A percentile compares a stretch with the other conserved stretches of the same genome.
Conservation (phyloP, 176 grass and related monocot species). For the Eleusine coracana region DNA sequence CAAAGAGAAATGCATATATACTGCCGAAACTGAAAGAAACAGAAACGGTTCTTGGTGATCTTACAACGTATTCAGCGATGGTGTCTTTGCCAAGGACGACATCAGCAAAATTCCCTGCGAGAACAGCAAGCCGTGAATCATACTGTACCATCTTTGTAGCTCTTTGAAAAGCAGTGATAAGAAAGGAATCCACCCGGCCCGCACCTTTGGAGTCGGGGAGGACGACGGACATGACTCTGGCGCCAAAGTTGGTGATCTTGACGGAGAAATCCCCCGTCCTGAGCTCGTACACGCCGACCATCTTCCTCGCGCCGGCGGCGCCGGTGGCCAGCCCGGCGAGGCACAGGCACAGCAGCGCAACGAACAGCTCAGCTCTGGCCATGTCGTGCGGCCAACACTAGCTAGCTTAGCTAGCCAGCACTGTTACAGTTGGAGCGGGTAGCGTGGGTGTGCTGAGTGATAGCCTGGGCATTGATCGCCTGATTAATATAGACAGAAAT, state of each 20-base stretch:
- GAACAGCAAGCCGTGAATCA: not conserved
- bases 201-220: conserved; percentile 77
- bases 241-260: conserved; percentile 77
- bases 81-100: conserved; percentile 79
- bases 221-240: conserved; percentile 61
- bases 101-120: conserved; percentile 73
- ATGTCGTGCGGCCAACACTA: not conserved
- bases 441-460: no score
- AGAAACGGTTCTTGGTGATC: not conserved
- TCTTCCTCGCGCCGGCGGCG: conserved; percentile 43
- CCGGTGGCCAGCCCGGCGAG: conserved; percentile 17
- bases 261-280: conserved; percentile 76
- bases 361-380: conserved; percentile 41
- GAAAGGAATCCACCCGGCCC: not conserved
- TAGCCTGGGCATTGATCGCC: no score
- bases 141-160: no score
- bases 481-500: no score
- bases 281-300: conserved; percentile 64
- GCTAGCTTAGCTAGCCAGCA: no score
- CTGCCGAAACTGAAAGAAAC: no score
- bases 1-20: no score
- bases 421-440: not conserved
- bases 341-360: conserved; percentile 42
- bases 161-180: not conserved
- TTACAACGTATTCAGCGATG: conserved; percentile 80